phyloP scores from a whole-genome alignment of 2,329 filamentous ascomycete species.

The Fusarium avenaceum region DNA sequence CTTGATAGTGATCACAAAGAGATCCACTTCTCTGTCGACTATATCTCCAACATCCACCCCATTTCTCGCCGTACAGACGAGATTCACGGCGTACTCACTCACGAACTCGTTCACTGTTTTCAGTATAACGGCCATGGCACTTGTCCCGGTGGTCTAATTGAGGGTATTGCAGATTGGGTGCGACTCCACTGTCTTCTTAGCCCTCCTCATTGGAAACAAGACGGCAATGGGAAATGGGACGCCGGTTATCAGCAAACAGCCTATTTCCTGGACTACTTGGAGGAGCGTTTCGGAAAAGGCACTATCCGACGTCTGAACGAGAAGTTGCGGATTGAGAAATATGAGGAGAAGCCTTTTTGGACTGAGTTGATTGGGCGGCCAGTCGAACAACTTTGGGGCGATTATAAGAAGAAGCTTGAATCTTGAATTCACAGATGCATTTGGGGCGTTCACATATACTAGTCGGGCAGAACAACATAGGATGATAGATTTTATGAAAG shows the following conservation, averaged over 20 bases:
- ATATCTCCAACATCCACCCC: slow-evolving; percentile 69
- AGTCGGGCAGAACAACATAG: neutral
- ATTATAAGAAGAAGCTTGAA: slow-evolving; percentile 68
- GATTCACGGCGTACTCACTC: slow-evolving; percentile 85
- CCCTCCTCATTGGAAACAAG: slow-evolving; percentile 86
- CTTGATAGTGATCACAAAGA: slow-evolving; percentile 91
- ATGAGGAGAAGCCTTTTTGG: slow-evolving; percentile 78
- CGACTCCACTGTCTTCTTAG: slow-evolving; percentile 78
- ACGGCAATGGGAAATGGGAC: slow-evolving; percentile 78
- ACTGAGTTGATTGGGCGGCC: slow-evolving; percentile 73
- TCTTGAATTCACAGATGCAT: slow-evolving; percentile 13
- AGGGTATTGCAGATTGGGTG: slow-evolving; percentile 95
- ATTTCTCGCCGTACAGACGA: slow-evolving; percentile 66
- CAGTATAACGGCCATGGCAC: slow-evolving; percentile 77
- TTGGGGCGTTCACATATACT: slow-evolving; percentile 6
- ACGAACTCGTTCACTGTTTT: slow-evolving; percentile 96
- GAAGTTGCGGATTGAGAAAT: slow-evolving; percentile 71
- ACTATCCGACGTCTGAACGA: slow-evolving; percentile 76
- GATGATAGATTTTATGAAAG: slow-evolving; percentile 19
- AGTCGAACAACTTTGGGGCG: slow-evolving; percentile 79
- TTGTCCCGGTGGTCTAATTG: slow-evolving; percentile 82
- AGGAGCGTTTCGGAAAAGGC: slow-evolving; percentile 72
- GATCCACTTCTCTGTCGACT: slow-evolving; percentile 86
- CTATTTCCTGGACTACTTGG: slow-evolving; percentile 90
- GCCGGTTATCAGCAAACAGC: slow-evolving; percentile 90